These are phyloP conservation scores for Primulina huaijiensis DNA, from an alignment of 257 asterid species.

Conservation along the genomic window DNA sequence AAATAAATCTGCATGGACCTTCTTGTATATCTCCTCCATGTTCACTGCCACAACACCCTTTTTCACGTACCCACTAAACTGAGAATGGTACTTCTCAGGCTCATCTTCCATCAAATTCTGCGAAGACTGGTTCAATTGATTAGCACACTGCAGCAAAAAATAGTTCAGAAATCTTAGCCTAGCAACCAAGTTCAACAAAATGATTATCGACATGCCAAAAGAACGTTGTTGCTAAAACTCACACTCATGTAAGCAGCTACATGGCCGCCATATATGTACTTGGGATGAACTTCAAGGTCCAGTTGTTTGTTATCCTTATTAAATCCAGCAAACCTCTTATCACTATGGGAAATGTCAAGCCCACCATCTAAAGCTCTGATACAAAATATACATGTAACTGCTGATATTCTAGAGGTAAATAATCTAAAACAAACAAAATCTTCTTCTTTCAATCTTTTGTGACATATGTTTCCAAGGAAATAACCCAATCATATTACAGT, in stretches of 20 bases:
- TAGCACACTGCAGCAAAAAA: too few species aligned
- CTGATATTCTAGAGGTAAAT: background rate
- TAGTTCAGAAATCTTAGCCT: too few species aligned
- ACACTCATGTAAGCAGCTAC: constrained; percentile 54
- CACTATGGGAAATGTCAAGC: constrained; percentile 81
- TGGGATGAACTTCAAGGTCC: constrained; percentile 53
- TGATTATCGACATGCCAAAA: background rate
- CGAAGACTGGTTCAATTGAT: background rate
- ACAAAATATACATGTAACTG: background rate
- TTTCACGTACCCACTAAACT: constrained; percentile 39
- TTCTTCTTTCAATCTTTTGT: background rate
- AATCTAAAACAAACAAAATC: background rate
- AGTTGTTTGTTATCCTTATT: constrained; percentile 61
- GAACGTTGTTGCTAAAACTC: background rate
- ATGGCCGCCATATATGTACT: constrained; percentile 55
- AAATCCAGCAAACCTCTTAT: constrained; percentile 80
- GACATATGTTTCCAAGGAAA: background rate
- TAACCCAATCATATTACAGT: background rate
- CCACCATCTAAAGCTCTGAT: constrained; percentile 73
- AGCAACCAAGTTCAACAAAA: background rate
- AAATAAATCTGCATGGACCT: constrained; percentile 35
- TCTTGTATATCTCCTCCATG: constrained; percentile 44
- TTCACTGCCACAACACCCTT: constrained; percentile 36
- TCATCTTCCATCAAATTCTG: constrained; percentile 49
- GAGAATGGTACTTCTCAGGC: constrained; percentile 46